These are phyloP conservation scores for Myotisia sp. DNA, from an alignment of 2,329 filamentous ascomycete genomes.

Conservation along the genomic window DNA sequence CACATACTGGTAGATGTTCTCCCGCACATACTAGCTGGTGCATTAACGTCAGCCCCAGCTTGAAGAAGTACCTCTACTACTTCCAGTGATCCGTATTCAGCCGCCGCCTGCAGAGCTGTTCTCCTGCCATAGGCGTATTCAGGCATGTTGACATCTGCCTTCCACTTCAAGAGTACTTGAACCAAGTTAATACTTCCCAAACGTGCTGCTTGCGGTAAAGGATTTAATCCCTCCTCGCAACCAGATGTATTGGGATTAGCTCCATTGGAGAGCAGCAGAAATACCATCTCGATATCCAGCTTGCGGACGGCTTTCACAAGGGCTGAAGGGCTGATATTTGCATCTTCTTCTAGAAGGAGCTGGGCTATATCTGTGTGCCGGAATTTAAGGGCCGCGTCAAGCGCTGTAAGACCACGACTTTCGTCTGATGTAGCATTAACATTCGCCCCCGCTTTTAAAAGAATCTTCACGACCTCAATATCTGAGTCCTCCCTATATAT, in stretches of 20 bases:
- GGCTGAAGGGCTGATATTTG: too few relatives aligned
- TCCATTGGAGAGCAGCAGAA: constrained; percentile 12
- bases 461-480: constrained; percentile 2
- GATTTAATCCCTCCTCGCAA: not conserved
- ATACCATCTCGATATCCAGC: constrained; percentile 10
- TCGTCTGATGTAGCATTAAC: constrained; percentile 3
- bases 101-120: constrained; percentile 14
- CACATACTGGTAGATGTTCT: too few relatives aligned
- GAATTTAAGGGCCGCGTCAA: constrained; percentile 8
- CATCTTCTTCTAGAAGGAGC: constrained; percentile 10
- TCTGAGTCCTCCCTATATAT: constrained; percentile 3
- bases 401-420: constrained; percentile 2
- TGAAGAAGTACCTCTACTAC: not conserved
- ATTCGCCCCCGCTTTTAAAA: constrained; percentile 2
- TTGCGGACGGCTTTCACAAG: constrained; percentile 12
- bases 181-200: not conserved
- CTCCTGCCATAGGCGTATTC: constrained; percentile 2
- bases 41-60: constrained; percentile 11
- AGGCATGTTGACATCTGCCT: constrained; percentile 21
- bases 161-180: constrained; percentile 9
- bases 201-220: too few relatives aligned
- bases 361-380: constrained; percentile 6
- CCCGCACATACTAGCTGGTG: too few relatives aligned
- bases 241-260: constrained; percentile 9
- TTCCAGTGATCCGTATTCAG: not conserved